These are phyloP conservation scores for Plectosphaerella cucumerina DNA, from an alignment of 2,329 filamentous ascomycete genomes.

Conservation along the genomic window DNA sequence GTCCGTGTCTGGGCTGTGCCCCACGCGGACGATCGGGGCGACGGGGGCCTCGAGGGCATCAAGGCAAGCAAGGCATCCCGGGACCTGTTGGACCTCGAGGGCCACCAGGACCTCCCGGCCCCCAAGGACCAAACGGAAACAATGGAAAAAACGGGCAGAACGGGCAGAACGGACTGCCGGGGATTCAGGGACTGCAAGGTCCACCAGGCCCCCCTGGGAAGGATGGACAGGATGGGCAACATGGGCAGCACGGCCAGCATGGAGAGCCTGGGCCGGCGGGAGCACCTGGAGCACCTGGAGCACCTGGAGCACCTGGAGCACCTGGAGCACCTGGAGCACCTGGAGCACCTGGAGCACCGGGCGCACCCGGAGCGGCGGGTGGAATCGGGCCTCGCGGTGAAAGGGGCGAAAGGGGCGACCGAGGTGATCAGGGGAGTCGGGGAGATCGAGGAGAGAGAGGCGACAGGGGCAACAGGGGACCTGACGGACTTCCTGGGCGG, in stretches of 20 bases:
- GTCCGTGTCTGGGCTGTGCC: neutral
- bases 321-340: neutral
- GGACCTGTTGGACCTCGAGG: neutral
- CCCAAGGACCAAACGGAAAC: no score
- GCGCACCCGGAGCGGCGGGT: neutral
- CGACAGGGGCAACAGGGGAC: neutral
- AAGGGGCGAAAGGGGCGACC: neutral
- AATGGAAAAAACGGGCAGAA: neutral
- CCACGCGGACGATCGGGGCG: neutral
- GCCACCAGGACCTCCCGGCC: neutral
- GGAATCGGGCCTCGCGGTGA: neutral
- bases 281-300: neutral
- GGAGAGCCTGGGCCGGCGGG: neutral
- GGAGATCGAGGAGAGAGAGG: neutral
- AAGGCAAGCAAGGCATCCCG: neutral
- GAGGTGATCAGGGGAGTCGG: neutral
- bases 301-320: neutral
- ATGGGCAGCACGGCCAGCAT: neutral
- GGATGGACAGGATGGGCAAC: neutral
- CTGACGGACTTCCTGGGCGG: neutral
- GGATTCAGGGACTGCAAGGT: neutral
- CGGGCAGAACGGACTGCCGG: neutral
- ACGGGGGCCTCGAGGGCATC: neutral
- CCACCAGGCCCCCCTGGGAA: neutral
- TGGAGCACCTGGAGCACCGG: neutral